phyloP scores from a whole-genome alignment of 345 rosid genomes.

The Dimocarpus longan region DNA sequence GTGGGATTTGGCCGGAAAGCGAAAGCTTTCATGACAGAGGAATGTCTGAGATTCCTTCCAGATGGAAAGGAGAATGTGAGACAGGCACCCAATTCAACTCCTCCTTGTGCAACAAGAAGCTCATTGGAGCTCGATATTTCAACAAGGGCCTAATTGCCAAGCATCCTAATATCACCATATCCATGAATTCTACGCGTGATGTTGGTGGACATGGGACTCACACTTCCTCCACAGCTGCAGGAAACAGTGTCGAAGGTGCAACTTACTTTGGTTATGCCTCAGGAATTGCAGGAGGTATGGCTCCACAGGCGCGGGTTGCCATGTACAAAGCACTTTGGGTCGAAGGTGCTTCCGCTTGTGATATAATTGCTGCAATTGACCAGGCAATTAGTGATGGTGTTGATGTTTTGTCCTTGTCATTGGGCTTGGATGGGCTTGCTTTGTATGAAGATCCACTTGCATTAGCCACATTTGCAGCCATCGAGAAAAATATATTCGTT shows the following conservation, averaged over 20 bases:
- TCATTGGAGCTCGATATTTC: slow-evolving; percentile 56
- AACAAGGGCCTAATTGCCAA: slow-evolving; percentile 42
- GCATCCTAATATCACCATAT: slow-evolving; percentile 39
- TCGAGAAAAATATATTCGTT: slow-evolving; percentile 50
- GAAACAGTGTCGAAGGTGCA: slow-evolving; percentile 35
- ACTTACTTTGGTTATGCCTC: slow-evolving; percentile 53
- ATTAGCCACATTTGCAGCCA: slow-evolving; percentile 53
- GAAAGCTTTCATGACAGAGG: slow-evolving; percentile 40
- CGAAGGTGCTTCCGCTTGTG: slow-evolving; percentile 35
- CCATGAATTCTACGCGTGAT: slow-evolving; percentile 56
- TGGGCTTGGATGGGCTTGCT: slow-evolving; percentile 33
- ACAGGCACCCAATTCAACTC: slow-evolving; percentile 47
- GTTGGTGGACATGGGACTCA: slow-evolving; percentile 60
- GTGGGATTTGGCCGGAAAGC: slow-evolving; percentile 59
- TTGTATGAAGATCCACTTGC: slow-evolving; percentile 54
- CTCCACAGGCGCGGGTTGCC: slow-evolving; percentile 49
- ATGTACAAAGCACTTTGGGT: slow-evolving; percentile 56
- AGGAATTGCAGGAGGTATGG: slow-evolving; percentile 48
- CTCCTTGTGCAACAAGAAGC: slow-evolving; percentile 54
- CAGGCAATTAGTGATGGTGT: slow-evolving; percentile 54
- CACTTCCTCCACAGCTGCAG: slow-evolving; percentile 58
- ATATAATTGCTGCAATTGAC: slow-evolving; percentile 53
- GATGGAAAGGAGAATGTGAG: slow-evolving; percentile 56
- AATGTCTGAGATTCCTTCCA: slow-evolving; percentile 39
- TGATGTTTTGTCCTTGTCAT: slow-evolving; percentile 52